Percentiles rank a stretch among this genome's conserved stretches.
Conservation (phyloP, 495 filamentous ascomycete species). For the Aspergillus saccharolyticus region DNA sequence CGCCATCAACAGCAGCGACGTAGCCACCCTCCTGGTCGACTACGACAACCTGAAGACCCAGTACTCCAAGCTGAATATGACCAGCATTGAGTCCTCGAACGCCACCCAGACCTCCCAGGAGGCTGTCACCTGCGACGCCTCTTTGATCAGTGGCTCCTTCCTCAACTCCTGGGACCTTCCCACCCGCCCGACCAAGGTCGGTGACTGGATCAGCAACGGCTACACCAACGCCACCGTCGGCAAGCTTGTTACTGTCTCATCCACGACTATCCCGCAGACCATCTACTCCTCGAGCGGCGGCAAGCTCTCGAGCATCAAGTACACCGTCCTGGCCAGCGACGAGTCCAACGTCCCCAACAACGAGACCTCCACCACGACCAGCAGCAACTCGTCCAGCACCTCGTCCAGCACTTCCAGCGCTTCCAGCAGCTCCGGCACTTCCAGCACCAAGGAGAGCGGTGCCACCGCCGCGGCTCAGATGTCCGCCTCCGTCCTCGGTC, state of each 20-base stretch:
- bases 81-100: constrained; percentile 54
- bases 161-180: constrained; percentile 73
- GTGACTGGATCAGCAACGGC: constrained; percentile 50
- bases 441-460: constrained; percentile 20
- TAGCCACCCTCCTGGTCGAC: constrained; percentile 60
- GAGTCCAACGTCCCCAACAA: constrained; percentile 49
- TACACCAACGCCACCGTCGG: constrained; percentile 48
- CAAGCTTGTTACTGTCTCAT: constrained; percentile 54
- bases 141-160: constrained; percentile 63
- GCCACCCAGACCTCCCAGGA: constrained; percentile 45
- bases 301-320: constrained; percentile 47
- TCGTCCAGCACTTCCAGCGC: constrained; percentile 29
- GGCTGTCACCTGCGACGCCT: constrained; percentile 53
- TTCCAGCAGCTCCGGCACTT: constrained; percentile 36
- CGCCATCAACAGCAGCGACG: constrained; percentile 58
- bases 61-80: constrained; percentile 68
- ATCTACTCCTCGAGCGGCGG: constrained; percentile 53
- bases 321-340: constrained; percentile 46
- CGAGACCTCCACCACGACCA: constrained; percentile 7
- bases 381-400: constrained; percentile 22
- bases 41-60: constrained; percentile 71
- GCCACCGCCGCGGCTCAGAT: constrained; percentile 23
- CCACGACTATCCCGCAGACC: constrained; percentile 44
- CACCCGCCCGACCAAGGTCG: constrained; percentile 42
- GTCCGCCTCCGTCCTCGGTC: constrained; percentile 15